Conservation (phyloP, 352 stramenopile species). For the Phytophthora citricola region DNA sequence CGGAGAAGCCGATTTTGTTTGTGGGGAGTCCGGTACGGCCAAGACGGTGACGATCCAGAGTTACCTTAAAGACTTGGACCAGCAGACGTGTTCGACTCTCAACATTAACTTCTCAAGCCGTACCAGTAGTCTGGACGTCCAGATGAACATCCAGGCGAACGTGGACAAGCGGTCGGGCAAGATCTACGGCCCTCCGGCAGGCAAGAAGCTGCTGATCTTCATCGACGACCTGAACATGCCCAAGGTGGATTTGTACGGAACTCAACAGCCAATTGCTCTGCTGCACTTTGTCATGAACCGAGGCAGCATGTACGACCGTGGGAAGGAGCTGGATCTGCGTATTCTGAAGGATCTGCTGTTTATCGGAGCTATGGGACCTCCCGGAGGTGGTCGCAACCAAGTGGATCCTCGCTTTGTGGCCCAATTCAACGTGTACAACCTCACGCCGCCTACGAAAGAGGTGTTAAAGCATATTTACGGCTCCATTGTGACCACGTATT, state of each 20-base stretch:
- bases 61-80: conserved; percentile 88
- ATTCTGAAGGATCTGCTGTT: conserved; percentile 95
- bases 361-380: conserved; percentile 95
- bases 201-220: conserved; percentile 96
- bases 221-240: conserved; percentile 98
- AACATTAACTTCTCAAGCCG: conserved; percentile 95
- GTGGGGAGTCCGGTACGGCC: conserved; percentile 94
- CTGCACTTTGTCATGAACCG: conserved; percentile 94
- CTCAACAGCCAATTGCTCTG: conserved; percentile 95
- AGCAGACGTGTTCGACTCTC: conserved; percentile 70
- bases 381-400: conserved; percentile 93
- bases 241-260: conserved; percentile 96
- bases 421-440: conserved; percentile 97
- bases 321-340: conserved; percentile 95
- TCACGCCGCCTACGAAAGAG: conserved; percentile 90
- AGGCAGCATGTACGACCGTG: conserved; percentile 94
- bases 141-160: conserved; percentile 95
- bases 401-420: conserved; percentile 95
- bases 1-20: conserved; percentile 92
- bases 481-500: conserved; percentile 91
- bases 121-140: conserved; percentile 94
- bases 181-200: conserved; percentile 93
- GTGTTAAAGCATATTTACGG: conserved; percentile 94
- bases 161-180: conserved; percentile 96
- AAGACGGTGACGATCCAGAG: conserved; percentile 97